These are phyloP conservation scores for Fraxinus dipetala DNA, from an alignment of 305 asterid genomes.

Conservation along the genomic window DNA sequence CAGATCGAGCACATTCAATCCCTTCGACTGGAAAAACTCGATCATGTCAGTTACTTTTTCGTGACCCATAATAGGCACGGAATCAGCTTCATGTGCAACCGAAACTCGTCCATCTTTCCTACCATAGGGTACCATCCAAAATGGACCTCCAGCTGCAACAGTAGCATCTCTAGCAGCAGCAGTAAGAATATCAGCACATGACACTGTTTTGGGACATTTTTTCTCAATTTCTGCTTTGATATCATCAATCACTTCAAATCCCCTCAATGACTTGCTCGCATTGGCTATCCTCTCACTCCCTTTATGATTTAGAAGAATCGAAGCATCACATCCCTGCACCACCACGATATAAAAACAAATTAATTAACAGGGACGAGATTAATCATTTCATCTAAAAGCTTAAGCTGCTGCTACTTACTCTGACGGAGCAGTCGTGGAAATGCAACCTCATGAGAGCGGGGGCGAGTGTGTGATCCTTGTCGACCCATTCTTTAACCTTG, in stretches of 20 bases:
- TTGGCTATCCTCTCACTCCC: constrained; percentile 56
- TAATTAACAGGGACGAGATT: not conserved
- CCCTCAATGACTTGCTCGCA: constrained; percentile 60
- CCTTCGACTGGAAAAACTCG: constrained; percentile 74
- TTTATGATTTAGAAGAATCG: constrained; percentile 58
- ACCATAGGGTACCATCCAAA: constrained; percentile 78
- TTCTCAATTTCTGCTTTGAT: constrained; percentile 63
- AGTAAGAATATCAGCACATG: constrained; percentile 80
- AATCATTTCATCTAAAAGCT: not conserved
- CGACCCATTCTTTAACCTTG: constrained; percentile 45
- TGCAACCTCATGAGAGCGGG: constrained; percentile 76
- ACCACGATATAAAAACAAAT: not conserved
- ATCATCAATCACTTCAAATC: constrained; percentile 60
- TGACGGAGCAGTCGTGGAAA: constrained; percentile 69
- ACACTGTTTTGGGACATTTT: constrained; percentile 63
- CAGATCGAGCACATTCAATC: constrained; percentile 63
- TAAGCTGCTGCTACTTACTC: constrained; percentile 34
- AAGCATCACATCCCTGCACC: constrained; percentile 79
- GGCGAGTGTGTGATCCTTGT: constrained; percentile 61
- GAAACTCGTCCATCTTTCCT: constrained; percentile 71
- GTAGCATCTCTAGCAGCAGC: constrained; percentile 75
- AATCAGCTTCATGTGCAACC: constrained; percentile 49
- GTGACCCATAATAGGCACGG: constrained; percentile 50
- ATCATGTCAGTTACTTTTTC: constrained; percentile 61
- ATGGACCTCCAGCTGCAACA: constrained; percentile 60